phyloP scores from a whole-genome alignment of 805 yeast species.

The Kuraishia piskuri region DNA sequence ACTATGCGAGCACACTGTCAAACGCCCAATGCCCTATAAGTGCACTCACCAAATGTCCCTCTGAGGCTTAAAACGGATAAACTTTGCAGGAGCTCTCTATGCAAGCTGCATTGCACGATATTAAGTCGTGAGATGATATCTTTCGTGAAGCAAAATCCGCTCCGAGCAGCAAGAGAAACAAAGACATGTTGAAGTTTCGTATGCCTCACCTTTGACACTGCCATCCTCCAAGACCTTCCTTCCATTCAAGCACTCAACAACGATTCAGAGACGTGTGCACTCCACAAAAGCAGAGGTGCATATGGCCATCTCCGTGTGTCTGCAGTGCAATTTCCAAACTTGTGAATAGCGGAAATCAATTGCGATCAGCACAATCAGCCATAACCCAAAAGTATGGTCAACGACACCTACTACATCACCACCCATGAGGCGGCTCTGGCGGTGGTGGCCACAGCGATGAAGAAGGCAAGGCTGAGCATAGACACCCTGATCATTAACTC shows the following conservation, averaged over 20 bases:
- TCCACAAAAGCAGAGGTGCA: background rate
- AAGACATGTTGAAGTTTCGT: background rate
- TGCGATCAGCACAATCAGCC: background rate
- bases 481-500: conserved; percentile 58
- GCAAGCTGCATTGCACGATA: background rate
- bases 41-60: background rate
- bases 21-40: background rate
- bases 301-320: background rate
- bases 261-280: background rate
- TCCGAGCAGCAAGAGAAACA: background rate
- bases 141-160: background rate
- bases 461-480: conserved; percentile 59
- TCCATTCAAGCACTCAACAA: background rate
- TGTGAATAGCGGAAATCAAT: background rate
- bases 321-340: background rate
- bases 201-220: too few relatives aligned
- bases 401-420: conserved; percentile 52
- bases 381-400: conserved; percentile 16
- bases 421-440: conserved; percentile 81
- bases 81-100: background rate
- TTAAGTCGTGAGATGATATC: background rate
- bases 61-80: background rate
- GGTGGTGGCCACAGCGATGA: conserved; percentile 80
- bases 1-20: background rate
- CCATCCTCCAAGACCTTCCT: background rate